phyloP scores from a whole-genome alignment of 805 yeast species.

The Cyberlindnera mrakii region DNA sequence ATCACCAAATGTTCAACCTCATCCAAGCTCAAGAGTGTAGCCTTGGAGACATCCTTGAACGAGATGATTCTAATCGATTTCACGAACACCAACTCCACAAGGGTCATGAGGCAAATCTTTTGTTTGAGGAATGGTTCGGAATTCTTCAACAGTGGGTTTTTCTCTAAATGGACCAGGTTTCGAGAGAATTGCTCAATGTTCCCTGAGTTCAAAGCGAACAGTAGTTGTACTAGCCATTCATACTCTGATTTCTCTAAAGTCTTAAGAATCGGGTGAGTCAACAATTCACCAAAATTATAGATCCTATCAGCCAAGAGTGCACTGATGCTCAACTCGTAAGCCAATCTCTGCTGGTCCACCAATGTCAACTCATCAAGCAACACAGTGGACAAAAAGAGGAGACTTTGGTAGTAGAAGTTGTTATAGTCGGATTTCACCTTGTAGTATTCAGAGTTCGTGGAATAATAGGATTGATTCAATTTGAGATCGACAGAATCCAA shows the following conservation, averaged over 20 bases:
- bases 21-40: slow-evolving; percentile 53
- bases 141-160: slow-evolving; percentile 50
- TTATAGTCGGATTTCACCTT: slow-evolving; percentile 75
- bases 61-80: slow-evolving; percentile 67
- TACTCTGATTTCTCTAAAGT: slow-evolving; percentile 42
- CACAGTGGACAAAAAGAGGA: slow-evolving; percentile 77
- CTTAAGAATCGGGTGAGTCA: slow-evolving; percentile 78
- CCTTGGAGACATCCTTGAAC: slow-evolving; percentile 67
- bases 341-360: slow-evolving; percentile 41
- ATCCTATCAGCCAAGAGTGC: slow-evolving; percentile 89
- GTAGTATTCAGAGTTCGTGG: slow-evolving; percentile 70
- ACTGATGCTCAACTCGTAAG: slow-evolving; percentile 74
- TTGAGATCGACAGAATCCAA: slow-evolving; percentile 51
- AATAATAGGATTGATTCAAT: slow-evolving; percentile 78
- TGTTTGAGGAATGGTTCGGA: slow-evolving; percentile 70
- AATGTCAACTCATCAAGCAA: slow-evolving; percentile 35
- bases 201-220: slow-evolving; percentile 72
- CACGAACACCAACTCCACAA: slow-evolving; percentile 82
- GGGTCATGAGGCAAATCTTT: slow-evolving; percentile 87
- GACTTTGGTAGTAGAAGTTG: slow-evolving; percentile 70
- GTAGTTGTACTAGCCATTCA: slow-evolving; percentile 66
- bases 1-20: slow-evolving; percentile 87
- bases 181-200: slow-evolving; percentile 61
- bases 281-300: slow-evolving; percentile 92
- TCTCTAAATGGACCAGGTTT: slow-evolving; percentile 35